Percentiles rank a stretch among this genome's conserved stretches.
Conservation (phyloP, 129 eudicot species). For the Escallonia herrerae region DNA sequence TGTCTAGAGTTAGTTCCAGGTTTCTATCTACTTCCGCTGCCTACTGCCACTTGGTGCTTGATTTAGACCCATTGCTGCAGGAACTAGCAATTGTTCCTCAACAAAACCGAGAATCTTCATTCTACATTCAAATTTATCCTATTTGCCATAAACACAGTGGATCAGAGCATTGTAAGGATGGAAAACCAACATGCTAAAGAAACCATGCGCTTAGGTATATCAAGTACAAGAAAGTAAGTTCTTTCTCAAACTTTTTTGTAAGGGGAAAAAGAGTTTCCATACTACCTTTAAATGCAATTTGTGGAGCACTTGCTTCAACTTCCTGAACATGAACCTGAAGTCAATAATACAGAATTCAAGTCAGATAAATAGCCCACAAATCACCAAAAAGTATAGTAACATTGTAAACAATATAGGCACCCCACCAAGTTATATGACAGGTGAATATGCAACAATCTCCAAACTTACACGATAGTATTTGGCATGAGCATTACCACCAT, state of each 20-base stretch:
- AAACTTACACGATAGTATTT: conserved; percentile 76
- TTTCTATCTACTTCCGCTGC: background rate
- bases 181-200: background rate
- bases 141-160: too few species aligned
- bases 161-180: too few species aligned
- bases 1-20: background rate
- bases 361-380: conserved; percentile 4
- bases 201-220: background rate
- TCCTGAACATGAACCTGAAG: conserved; percentile 88
- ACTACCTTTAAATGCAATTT: conserved; percentile 48
- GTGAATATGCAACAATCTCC: background rate
- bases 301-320: conserved; percentile 49
- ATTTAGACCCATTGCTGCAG: too few species aligned
- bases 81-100: background rate
- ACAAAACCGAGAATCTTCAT: too few species aligned
- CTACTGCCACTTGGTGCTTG: conserved; percentile 1
- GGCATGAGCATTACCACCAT: conserved; percentile 65
- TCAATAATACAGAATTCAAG: conserved; percentile 12
- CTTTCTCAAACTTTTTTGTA: background rate
- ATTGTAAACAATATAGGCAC: conserved; percentile 8
- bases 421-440: conserved; percentile 1
- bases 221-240: background rate
- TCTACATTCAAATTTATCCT: too few species aligned
- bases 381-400: conserved; percentile 3
- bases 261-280: background rate